Base-by-base conservation (phyloP, 257 asterid genomes). In the Rauvolfia tetraphylla region DNA sequence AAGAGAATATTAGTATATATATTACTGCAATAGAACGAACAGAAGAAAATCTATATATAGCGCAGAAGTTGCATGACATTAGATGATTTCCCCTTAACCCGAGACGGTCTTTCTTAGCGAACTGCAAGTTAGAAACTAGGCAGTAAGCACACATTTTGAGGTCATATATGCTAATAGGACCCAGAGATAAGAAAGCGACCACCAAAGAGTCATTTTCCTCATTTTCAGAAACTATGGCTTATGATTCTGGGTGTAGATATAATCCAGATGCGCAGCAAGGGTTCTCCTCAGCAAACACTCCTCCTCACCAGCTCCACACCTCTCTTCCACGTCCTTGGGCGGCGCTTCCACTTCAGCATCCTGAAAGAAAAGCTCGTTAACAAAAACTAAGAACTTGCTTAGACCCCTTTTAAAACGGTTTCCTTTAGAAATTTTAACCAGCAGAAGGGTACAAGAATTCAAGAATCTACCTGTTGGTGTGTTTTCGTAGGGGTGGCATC, bases 281-380 rank as follows among this genome's bases (percentile, higher is more conserved):
- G 89, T 87, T 51, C 90, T 87, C 59, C 92, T 89, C 91, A 74
- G 87, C 82, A 90, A 81, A 72, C 92, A 90, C 80, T 89, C 92
- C 33, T 88, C 92, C 72, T 88, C 88, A 46, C 82, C 80, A 25
- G 90, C 94, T 7, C 69, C 69, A 86, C 92, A 89, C 68, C 48
- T 78, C 39, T 84, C 85, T 81, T 86, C 88, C 70, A 54, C 61
- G 6, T 44, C 58, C 36, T 27, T 38, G 12, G 46, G 39, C 42
- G 56, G 62, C 49, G 77, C 53, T 20, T 63, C 72, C 0, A 39
- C 22, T 53, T 41, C 76, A 68, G 38, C 61, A 72, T 44, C 74
- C 82, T 62, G 69, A 7, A 74, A 36, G 10, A 38, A 3, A 39
- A 41, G 7, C 57, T 51, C 41, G 3, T 6, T 61, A 7, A 56